Conservation (phyloP, 2,329 filamentous ascomycete genomes). For the Sporothrix dimorphospora region DNA sequence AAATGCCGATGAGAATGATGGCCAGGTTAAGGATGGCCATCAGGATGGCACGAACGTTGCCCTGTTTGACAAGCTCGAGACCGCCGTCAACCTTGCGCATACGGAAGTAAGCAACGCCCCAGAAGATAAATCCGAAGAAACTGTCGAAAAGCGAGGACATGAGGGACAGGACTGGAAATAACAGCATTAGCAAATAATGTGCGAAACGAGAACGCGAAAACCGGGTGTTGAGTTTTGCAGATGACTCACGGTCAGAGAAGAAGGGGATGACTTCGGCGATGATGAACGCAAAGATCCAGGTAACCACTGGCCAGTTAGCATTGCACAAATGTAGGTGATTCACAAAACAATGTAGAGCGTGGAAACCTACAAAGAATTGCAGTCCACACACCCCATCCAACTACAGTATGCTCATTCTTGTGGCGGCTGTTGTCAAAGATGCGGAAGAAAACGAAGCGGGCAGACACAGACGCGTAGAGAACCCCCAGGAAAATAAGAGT, state of each 20-base stretch:
- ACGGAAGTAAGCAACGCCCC: slow-evolving; percentile 78
- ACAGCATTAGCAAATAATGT: slow-evolving; percentile 34
- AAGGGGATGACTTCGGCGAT: slow-evolving; percentile 93
- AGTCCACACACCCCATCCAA: slow-evolving; percentile 80
- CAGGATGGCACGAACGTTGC: slow-evolving; percentile 55
- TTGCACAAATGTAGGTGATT: neutral
- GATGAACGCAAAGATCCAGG: slow-evolving; percentile 88
- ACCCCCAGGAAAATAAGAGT: slow-evolving; percentile 92
- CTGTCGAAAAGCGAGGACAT: slow-evolving; percentile 92
- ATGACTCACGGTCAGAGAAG: slow-evolving; percentile 70
- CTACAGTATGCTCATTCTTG: slow-evolving; percentile 76
- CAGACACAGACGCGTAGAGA: slow-evolving; percentile 86
- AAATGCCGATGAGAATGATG: slow-evolving; percentile 74
- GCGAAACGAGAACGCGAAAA: slow-evolving; percentile 36
- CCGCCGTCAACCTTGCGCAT: slow-evolving; percentile 70
- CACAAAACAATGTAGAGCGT: neutral
- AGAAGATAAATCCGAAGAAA: slow-evolving; percentile 96
- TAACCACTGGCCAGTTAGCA: slow-evolving; percentile 49
- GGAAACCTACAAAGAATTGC: slow-evolving; percentile 63
- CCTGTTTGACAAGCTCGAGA: slow-evolving; percentile 53
- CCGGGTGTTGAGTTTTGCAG: neutral
- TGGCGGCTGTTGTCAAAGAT: slow-evolving; percentile 76
- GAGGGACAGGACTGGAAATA: slow-evolving; percentile 59
- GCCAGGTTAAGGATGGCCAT: slow-evolving; percentile 69
- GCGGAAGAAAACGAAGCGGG: slow-evolving; percentile 90